A percentile compares a stretch with the other conserved stretches of the same genome.
phyloP scores from a whole-genome alignment of 1,139 yeast genomes.

The Yamadazyma dushanensis region DNA sequence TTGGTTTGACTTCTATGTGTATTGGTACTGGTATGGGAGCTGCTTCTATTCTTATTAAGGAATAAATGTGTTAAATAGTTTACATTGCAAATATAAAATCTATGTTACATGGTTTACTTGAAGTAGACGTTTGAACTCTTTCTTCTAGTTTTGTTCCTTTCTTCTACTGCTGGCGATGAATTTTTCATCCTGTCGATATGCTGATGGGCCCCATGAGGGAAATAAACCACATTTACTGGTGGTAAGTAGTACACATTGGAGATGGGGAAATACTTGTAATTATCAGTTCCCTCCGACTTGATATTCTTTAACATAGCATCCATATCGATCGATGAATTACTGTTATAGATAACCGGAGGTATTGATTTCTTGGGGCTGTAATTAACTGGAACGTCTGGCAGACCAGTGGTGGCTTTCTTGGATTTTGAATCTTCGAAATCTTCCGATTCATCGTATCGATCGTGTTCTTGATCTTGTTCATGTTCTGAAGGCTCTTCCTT shows the following conservation, averaged over 20 bases:
- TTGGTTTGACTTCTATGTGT: constrained; percentile 95
- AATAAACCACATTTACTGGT: constrained; percentile 59
- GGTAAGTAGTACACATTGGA: constrained; percentile 57
- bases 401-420: constrained; percentile 9
- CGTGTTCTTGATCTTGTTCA: constrained; percentile 2
- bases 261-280: constrained; percentile 57
- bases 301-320: constrained; percentile 13
- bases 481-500: constrained; percentile 7
- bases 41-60: constrained; percentile 80
- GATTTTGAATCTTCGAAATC: constrained; percentile 2
- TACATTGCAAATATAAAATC: not conserved
- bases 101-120: constrained; percentile 16
- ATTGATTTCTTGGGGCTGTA: constrained; percentile 11
- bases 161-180: constrained; percentile 14
- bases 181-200: constrained; percentile 14
- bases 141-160: constrained; percentile 15
- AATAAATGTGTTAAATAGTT: constrained; percentile 12
- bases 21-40: constrained; percentile 99
- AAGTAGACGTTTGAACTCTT: constrained; percentile 35
- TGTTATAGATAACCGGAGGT: constrained; percentile 14
- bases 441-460: constrained; percentile 2
- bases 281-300: constrained; percentile 13
- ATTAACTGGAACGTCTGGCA: constrained; percentile 7
- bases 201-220: constrained; percentile 60
- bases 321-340: constrained; percentile 17